phyloP scores from a whole-genome alignment of 169 alveolate genomes.

The Theileria annulata region DNA sequence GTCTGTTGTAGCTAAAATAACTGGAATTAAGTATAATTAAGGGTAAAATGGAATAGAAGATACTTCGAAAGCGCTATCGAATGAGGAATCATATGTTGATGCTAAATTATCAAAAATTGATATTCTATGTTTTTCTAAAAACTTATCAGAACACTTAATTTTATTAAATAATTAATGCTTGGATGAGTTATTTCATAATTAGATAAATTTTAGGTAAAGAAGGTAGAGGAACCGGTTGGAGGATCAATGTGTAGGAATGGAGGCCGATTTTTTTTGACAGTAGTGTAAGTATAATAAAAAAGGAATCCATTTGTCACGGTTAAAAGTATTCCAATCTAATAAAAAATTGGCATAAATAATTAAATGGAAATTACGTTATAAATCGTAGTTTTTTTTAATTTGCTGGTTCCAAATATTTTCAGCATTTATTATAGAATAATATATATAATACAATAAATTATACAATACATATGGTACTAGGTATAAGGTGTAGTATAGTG shows the following conservation, averaged over 20 bases:
- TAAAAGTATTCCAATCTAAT: slow-evolving; percentile 34
- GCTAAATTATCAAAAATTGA: slow-evolving; percentile 56
- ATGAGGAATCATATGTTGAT: slow-evolving; percentile 42
- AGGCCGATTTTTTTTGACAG: slow-evolving; percentile 31
- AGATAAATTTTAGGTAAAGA: background rate
- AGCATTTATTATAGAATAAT: background rate
- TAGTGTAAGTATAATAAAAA: slow-evolving; percentile 22
- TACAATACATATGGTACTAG: background rate
- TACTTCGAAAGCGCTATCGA: slow-evolving; percentile 24
- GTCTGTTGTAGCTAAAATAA: background rate
- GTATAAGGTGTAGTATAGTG: background rate
- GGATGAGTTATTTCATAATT: background rate
- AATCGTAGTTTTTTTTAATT: background rate
- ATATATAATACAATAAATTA: background rate
- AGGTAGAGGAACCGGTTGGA: slow-evolving; percentile 29
- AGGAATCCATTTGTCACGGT: slow-evolving; percentile 29
- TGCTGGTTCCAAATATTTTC: background rate
- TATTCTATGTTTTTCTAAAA: slow-evolving; percentile 59
- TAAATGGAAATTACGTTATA: background rate
- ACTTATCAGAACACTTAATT: background rate
- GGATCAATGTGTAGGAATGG: slow-evolving; percentile 35
- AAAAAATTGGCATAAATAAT: background rate
- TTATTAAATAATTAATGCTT: too few species aligned
- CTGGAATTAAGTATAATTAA: background rate
- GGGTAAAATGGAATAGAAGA: background rate